These are phyloP conservation scores for Diaporthe ilicicola DNA, from an alignment of 2,329 filamentous ascomycete genomes.

Conservation along the genomic window DNA sequence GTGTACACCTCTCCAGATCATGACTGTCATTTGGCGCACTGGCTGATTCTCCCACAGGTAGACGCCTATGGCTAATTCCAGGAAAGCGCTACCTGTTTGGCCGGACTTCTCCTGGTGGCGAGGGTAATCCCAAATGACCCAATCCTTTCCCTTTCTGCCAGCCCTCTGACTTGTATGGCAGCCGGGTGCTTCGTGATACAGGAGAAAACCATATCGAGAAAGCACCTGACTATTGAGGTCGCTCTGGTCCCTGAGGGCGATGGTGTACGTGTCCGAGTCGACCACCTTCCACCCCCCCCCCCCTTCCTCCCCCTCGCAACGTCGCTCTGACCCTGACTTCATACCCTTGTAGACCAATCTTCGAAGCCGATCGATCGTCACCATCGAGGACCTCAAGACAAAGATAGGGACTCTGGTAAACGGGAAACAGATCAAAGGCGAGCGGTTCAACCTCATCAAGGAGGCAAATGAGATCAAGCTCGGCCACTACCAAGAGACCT, in stretches of 20 bases:
- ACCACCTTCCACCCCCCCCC: neutral
- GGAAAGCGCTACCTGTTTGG: slow-evolving; percentile 89
- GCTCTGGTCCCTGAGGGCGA: slow-evolving; percentile 70
- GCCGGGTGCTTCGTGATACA: slow-evolving; percentile 75
- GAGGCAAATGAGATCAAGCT: slow-evolving; percentile 73
- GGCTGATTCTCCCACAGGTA: slow-evolving; percentile 55
- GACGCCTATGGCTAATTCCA: slow-evolving; percentile 83
- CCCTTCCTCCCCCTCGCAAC: slow-evolving; percentile 22
- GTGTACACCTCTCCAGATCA: slow-evolving; percentile 28
- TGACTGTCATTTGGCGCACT: neutral
- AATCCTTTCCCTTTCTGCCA: slow-evolving; percentile 16
- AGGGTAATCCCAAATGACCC: slow-evolving; percentile 1
- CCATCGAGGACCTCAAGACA: slow-evolving; percentile 80
- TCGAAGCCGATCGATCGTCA: slow-evolving; percentile 73
- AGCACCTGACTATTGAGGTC: slow-evolving; percentile 84
- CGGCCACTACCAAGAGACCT: slow-evolving; percentile 72
- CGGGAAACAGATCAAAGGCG: slow-evolving; percentile 72
- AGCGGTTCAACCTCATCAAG: slow-evolving; percentile 63
- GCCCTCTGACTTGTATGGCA: slow-evolving; percentile 42
- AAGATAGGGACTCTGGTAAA: slow-evolving; percentile 86
- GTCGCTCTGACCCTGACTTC: neutral
- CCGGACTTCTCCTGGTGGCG: slow-evolving; percentile 74
- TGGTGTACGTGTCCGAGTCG: slow-evolving; percentile 60
- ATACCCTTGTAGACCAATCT: slow-evolving; percentile 61
- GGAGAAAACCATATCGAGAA: slow-evolving; percentile 85